Base-by-base conservation (phyloP, 169 alveolate genomes). In the Ophryocystis elektroscirrha region DNA sequence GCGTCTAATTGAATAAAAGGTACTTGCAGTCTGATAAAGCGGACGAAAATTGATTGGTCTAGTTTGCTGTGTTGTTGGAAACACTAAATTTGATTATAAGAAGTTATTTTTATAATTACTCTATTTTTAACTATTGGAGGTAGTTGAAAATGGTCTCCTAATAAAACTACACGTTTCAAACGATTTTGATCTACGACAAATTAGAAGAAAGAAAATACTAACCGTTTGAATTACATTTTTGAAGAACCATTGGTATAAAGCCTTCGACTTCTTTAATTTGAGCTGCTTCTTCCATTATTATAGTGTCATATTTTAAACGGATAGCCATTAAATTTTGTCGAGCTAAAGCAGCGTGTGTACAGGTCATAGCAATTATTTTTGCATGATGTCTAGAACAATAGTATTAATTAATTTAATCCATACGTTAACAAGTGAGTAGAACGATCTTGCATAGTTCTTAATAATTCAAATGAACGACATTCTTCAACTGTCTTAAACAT, bases 271-370 rank as follows among this genome's bases (percentile, higher is more conserved):
- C 73, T 54, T 78, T 45, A 23, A 82, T 72, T 66, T 82, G 92
- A 0, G 86, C 87, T 7, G 85, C 75, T 53, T 82, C 92, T 53
- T 82, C 92, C 55, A 82, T 67, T 27, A 82, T 65, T 44, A 81
- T 60, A 38, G 65, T 76, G 66, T 71, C 79, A 53, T 76, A 81
- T 44, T 73, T 65, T 55, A 81, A 70, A 32, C 54, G 55, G 41
- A 65, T 39, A 25, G 60, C 60, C 44, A 79, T 54, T 49, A 81
- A 62, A 35, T 65, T 71, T 61, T 74, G 81, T 41, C 85, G 65
- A 26, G 81, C 80, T 24, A 83, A 61, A n/a, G 92, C 88, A 3
- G 93, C 92, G 56, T 83, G 92, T 28, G 96, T 87, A 52, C 93
- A 81, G 9, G 96, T 87, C 86, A 87, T 75, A 2, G 93, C 96